These are phyloP conservation scores for Parietaria judaica DNA, from an alignment of 306 rosid species.

Conservation along the genomic window DNA sequence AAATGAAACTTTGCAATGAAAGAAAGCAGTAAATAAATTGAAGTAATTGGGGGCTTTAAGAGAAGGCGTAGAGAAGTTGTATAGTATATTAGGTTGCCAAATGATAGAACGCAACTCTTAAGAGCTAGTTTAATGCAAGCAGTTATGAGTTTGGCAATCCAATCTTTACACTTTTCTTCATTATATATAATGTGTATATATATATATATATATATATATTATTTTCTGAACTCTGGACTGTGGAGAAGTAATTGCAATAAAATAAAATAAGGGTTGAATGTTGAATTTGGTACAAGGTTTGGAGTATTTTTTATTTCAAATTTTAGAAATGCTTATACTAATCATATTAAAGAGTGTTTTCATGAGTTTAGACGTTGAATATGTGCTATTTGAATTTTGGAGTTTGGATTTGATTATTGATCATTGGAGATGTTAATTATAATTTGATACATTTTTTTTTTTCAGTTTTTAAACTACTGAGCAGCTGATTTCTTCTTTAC, in stretches of 20 bases:
- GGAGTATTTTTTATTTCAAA: too few species aligned
- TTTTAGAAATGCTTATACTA: too few species aligned
- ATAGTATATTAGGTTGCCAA: conserved; percentile 4
- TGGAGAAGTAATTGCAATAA: background rate
- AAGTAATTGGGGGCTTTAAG: background rate
- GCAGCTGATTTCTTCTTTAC: too few species aligned
- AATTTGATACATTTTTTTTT: too few species aligned
- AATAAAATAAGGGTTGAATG: background rate
- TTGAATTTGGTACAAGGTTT: too few species aligned
- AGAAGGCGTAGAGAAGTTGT: background rate
- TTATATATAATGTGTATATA: too few species aligned
- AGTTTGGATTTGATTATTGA: background rate
- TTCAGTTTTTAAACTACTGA: too few species aligned
- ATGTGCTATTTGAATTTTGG: background rate
- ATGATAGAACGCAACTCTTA: background rate
- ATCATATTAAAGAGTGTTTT: too few species aligned
- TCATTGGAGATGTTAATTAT: background rate
- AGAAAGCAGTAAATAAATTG: background rate
- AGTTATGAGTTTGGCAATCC: conserved; percentile 11
- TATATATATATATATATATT: too few species aligned
- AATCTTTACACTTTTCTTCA: background rate
- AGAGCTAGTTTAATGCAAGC: background rate
- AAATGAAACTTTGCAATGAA: background rate
- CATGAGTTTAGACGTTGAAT: too few species aligned
- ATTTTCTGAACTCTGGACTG: too few species aligned